Evolutionary conservation across 2,329 filamentous ascomycete species (phyloP).

Genomic region (Diplodia corticola): DNA sequence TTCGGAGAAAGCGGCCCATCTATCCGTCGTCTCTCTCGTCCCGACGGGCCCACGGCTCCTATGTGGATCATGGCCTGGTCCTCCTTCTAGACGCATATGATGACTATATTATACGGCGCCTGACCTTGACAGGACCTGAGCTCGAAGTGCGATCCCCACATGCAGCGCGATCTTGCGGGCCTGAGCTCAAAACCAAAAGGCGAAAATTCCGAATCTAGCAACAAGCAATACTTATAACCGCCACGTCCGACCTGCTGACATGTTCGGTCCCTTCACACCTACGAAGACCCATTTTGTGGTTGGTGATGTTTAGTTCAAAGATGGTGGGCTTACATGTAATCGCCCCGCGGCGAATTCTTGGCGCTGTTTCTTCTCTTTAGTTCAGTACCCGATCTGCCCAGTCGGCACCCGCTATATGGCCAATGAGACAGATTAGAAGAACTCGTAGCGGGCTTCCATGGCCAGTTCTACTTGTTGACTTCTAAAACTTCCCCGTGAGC

Average conservation of each 20-base stretch:
- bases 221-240: not conserved
- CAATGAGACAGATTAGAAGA: not conserved
- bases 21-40: slow-evolving; percentile 9
- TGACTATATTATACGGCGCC: not conserved
- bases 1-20: slow-evolving; percentile 16
- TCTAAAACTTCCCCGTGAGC: not conserved
- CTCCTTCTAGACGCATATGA: not conserved
- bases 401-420: not conserved
- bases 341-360: not conserved
- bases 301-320: no score
- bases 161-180: not conserved
- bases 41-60: slow-evolving; percentile 5
- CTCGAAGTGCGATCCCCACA: not conserved
- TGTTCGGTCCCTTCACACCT: not conserved
- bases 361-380: no score
- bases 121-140: no score
- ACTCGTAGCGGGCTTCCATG: not conserved
- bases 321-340: no score
- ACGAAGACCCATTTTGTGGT: not conserved
- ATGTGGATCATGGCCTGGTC: not conserved
- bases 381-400: no score
- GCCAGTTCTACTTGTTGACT: not conserved
- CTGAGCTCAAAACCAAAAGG: not conserved
- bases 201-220: not conserved
- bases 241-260: not conserved